Conservation (phyloP, 805 yeast species). For the Wickerhamomyces ciferrii region DNA sequence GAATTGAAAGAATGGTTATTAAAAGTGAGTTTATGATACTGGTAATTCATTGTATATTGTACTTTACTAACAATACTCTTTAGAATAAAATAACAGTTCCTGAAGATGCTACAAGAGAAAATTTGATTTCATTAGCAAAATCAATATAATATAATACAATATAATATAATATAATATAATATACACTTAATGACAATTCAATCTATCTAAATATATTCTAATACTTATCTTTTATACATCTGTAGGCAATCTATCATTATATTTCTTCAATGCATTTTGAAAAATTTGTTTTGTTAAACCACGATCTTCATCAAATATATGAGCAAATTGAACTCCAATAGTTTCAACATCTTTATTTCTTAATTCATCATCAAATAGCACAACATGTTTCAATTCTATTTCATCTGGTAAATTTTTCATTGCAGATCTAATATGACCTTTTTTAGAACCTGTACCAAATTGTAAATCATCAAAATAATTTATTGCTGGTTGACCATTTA, state of each 20-base stretch:
- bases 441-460: constrained; percentile 66
- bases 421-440: constrained; percentile 52
- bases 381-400: constrained; percentile 35
- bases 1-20: constrained; percentile 7
- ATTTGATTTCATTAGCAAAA: constrained; percentile 5
- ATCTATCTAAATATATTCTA: not conserved
- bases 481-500: constrained; percentile 49
- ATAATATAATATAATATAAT: too few species aligned
- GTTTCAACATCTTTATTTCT: constrained; percentile 72
- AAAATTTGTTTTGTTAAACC: constrained; percentile 58
- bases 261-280: constrained; percentile 28
- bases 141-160: not conserved
- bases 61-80: not conserved
- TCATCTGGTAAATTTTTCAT: constrained; percentile 45
- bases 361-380: constrained; percentile 73
- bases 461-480: constrained; percentile 51
- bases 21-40: not conserved
- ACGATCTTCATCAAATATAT: constrained; percentile 47
- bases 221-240: not conserved
- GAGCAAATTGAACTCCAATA: constrained; percentile 66
- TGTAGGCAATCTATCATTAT: not conserved
- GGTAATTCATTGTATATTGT: too few species aligned
- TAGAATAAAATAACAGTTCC: constrained; percentile 6
- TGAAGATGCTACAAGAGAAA: constrained; percentile 8
- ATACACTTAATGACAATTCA: not conserved